phyloP scores from a whole-genome alignment of 1,284 basidiomycete species.

The Trichosporon sp. region DNA sequence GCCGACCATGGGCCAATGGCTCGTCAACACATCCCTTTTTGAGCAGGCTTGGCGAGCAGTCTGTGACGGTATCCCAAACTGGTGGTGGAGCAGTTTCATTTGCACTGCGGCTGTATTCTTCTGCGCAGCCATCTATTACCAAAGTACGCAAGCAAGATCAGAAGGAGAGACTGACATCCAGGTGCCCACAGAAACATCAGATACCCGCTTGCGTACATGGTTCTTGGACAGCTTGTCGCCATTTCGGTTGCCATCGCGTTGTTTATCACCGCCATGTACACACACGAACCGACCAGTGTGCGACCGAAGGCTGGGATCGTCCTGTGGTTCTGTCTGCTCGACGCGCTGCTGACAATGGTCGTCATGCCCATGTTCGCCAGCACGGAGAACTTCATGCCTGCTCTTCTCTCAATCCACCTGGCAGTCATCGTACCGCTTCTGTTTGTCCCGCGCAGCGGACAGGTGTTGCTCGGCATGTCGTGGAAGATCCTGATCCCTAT shows the following conservation, averaged over 20 bases:
- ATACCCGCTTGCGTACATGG: constrained; percentile 65
- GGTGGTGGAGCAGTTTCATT: constrained; percentile 72
- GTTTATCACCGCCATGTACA: constrained; percentile 60
- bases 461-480: constrained; percentile 25
- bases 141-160: constrained; percentile 52
- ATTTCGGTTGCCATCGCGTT: constrained; percentile 65
- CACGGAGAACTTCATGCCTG: constrained; percentile 56
- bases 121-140: constrained; percentile 58
- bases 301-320: constrained; percentile 23
- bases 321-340: constrained; percentile 54
- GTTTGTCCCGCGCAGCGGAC: constrained; percentile 19
- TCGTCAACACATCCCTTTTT: constrained; percentile 60
- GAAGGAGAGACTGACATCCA: constrained; percentile 19
- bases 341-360: constrained; percentile 55
- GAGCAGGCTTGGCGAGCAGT: constrained; percentile 60
- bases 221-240: constrained; percentile 68
- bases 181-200: constrained; percentile 55
- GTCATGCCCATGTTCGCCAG: constrained; percentile 55
- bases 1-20: constrained; percentile 56
- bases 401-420: constrained; percentile 62
- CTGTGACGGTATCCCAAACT: constrained; percentile 55
- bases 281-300: constrained; percentile 40
- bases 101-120: constrained; percentile 65
- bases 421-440: constrained; percentile 58
- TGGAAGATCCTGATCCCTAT: constrained; percentile 50